A percentile compares a stretch with the other conserved stretches of the same genome.
These are phyloP conservation scores for Speleostelium caveatum DNA, from an alignment of 78 protist species.

Conservation along the genomic window DNA sequence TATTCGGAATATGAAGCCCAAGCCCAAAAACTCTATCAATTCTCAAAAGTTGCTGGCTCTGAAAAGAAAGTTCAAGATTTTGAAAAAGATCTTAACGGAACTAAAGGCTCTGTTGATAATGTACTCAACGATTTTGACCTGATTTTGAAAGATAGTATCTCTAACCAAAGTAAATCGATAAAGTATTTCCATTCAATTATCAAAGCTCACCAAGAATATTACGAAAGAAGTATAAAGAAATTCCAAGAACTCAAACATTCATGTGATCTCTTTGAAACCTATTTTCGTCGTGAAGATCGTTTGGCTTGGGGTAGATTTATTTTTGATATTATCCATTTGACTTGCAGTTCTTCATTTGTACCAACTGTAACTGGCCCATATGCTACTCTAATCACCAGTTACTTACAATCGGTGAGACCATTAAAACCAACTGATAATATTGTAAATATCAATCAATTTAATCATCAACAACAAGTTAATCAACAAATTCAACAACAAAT, in stretches of 20 bases:
- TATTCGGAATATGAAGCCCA: conserved; percentile 48
- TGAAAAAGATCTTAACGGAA: conserved; percentile 38
- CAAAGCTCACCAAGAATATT: conserved; percentile 77
- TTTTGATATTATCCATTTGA: neutral
- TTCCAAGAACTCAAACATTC: conserved; percentile 64
- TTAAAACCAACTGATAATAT: too few relatives aligned
- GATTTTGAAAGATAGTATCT: conserved; percentile 44
- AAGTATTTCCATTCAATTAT: conserved; percentile 53
- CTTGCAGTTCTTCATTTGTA: conserved; percentile 1
- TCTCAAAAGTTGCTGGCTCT: conserved; percentile 51
- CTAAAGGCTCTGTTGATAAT: conserved; percentile 25
- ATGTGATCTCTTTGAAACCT: conserved; percentile 41
- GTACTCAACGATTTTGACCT: conserved; percentile 37
- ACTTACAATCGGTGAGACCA: too few relatives aligned
- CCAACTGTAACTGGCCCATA: too few relatives aligned
- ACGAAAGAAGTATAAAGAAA: conserved; percentile 62
- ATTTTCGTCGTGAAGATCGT: conserved; percentile 51
- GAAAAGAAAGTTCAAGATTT: conserved; percentile 63
- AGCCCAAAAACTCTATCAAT: conserved; percentile 25
- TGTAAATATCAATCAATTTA: too few relatives aligned
- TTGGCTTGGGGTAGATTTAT: conserved; percentile 29
- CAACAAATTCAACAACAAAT: neutral
- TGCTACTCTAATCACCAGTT: too few relatives aligned
- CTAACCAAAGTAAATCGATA: conserved; percentile 44
- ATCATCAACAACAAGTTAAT: too few relatives aligned